A percentile compares a stretch with the other conserved stretches of the same genome.
These are phyloP conservation scores for Ogataea populi-albae DNA, from an alignment of 805 yeast genomes.

Conservation along the genomic window DNA sequence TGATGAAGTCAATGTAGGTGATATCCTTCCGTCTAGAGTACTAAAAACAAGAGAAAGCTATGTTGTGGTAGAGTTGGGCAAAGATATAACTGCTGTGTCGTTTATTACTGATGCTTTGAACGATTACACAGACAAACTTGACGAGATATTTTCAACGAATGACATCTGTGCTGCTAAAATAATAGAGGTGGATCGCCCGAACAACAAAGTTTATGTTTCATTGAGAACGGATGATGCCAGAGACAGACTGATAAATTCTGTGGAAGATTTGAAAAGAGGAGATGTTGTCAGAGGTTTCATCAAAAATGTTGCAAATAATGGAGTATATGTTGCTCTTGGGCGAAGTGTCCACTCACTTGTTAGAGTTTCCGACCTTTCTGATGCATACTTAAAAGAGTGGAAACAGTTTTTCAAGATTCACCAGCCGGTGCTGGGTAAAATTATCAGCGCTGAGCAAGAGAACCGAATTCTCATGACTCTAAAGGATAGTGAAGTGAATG, in stretches of 20 bases:
- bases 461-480: slow-evolving; percentile 72
- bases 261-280: slow-evolving; percentile 60
- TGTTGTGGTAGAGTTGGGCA: slow-evolving; percentile 69
- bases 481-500: slow-evolving; percentile 76
- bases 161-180: slow-evolving; percentile 59
- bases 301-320: slow-evolving; percentile 68
- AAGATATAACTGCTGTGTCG: slow-evolving; percentile 58
- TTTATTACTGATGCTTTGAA: slow-evolving; percentile 75
- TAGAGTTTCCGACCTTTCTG: slow-evolving; percentile 77
- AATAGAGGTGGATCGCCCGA: slow-evolving; percentile 41
- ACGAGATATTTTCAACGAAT: slow-evolving; percentile 47
- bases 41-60: slow-evolving; percentile 55
- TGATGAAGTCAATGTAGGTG: slow-evolving; percentile 53
- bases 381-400: slow-evolving; percentile 83
- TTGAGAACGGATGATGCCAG: slow-evolving; percentile 52
- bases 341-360: slow-evolving; percentile 73
- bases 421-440: slow-evolving; percentile 74
- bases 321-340: slow-evolving; percentile 76
- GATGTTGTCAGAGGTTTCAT: slow-evolving; percentile 80
- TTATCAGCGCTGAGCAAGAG: slow-evolving; percentile 58
- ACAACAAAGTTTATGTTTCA: slow-evolving; percentile 59
- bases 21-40: slow-evolving; percentile 59
- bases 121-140: slow-evolving; percentile 55
- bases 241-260: slow-evolving; percentile 47
- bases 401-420: slow-evolving; percentile 66